A percentile compares a stretch with the other conserved stretches of the same genome.
Evolutionary conservation across 2,329 filamentous ascomycete species (phyloP).

Genomic region (Huntiella moniliformis): DNA sequence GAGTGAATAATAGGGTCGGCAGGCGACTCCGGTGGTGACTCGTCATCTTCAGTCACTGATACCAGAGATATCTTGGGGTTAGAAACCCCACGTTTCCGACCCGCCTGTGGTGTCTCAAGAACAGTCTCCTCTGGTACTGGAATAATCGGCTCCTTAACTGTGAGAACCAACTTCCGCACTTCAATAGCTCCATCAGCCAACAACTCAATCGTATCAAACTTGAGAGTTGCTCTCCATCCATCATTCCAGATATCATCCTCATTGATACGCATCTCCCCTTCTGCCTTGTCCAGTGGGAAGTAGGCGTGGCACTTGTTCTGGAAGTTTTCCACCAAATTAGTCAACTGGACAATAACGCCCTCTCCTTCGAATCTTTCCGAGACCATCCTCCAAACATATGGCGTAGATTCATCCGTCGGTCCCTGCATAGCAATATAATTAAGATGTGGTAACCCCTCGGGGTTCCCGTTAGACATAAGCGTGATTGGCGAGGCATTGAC

Average conservation of each 20-base stretch:
- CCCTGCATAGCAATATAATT: slow-evolving; percentile 88
- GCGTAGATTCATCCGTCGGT: slow-evolving; percentile 55
- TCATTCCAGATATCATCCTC: slow-evolving; percentile 45
- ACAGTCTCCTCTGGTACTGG: neutral
- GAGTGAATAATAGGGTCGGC: too few species aligned
- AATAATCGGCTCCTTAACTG: slow-evolving; percentile 23
- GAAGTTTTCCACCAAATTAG: slow-evolving; percentile 61
- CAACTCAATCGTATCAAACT: slow-evolving; percentile 44
- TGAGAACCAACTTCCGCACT: slow-evolving; percentile 51
- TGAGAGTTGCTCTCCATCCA: slow-evolving; percentile 49
- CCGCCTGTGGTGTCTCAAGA: neutral
- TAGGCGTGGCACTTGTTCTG: slow-evolving; percentile 80
- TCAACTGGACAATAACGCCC: slow-evolving; percentile 86
- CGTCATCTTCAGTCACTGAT: neutral
- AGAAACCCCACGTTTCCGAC: neutral
- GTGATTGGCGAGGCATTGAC: slow-evolving; percentile 64
- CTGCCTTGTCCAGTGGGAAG: slow-evolving; percentile 45
- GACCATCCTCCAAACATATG: slow-evolving; percentile 92
- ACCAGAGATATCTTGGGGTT: neutral
- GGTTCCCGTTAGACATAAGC: slow-evolving; percentile 27
- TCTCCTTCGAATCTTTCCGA: slow-evolving; percentile 54
- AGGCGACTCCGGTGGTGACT: neutral
- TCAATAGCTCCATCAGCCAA: slow-evolving; percentile 41
- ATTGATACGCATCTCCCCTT: slow-evolving; percentile 38
- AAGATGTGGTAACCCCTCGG: slow-evolving; percentile 21